These are phyloP conservation scores for Aureoboletus auriporus DNA, from an alignment of 768 basidiomycete genomes.

Conservation along the genomic window DNA sequence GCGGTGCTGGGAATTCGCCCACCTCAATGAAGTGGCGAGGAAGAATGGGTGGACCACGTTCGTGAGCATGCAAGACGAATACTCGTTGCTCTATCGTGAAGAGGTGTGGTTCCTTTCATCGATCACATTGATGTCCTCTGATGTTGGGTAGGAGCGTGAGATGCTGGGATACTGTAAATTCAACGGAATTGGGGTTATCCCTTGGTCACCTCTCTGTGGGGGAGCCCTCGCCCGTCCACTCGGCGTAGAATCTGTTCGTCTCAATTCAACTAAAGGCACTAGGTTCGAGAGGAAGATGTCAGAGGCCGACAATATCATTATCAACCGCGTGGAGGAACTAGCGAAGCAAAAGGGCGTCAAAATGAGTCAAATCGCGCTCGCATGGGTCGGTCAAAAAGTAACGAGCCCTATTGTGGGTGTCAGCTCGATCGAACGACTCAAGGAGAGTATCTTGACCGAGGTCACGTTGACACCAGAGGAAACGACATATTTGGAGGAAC, in stretches of 20 bases:
- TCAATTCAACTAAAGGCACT: conserved; percentile 13
- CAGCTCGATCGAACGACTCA: conserved; percentile 29
- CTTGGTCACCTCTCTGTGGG: conserved; percentile 44
- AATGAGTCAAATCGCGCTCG: conserved; percentile 45
- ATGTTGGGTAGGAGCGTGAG: conserved; percentile 36
- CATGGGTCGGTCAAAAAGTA: conserved; percentile 40
- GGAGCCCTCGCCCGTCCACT: conserved; percentile 39
- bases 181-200: conserved; percentile 51
- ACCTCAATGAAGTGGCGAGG: conserved; percentile 42
- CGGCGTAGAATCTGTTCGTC: conserved; percentile 22
- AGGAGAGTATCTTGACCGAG: conserved; percentile 25
- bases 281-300: conserved; percentile 20
- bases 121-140: background rate
- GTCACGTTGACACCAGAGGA: conserved; percentile 29
- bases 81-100: conserved; percentile 52
- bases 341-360: conserved; percentile 35
- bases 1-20: conserved; percentile 43
- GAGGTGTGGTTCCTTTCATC: conserved; percentile 30
- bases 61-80: conserved; percentile 53
- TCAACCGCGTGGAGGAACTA: conserved; percentile 38
- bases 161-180: conserved; percentile 43
- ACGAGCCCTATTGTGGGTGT: conserved; percentile 43
- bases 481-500: conserved; percentile 27
- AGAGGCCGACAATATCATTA: conserved; percentile 33
- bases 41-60: conserved; percentile 49